Base-by-base conservation (phyloP, 371 early-diverging fungal species). In the Syncephalis fuscata region DNA sequence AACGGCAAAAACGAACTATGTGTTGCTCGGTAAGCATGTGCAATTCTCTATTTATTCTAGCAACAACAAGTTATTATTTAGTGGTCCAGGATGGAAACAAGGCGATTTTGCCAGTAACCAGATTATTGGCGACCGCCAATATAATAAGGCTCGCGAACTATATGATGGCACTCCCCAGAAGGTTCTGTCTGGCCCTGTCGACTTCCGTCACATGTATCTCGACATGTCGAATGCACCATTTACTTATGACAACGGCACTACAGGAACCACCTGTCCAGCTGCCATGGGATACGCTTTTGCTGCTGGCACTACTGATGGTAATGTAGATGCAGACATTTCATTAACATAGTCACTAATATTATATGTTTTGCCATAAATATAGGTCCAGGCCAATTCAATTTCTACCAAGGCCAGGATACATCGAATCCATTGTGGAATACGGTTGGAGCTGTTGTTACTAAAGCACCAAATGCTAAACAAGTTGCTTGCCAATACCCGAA, bases 301-400 rank as follows among this genome's bases (percentile, higher is more conserved):
- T 47, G 75, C 76, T 37, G 80, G 78, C 43, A 80, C 80, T 15
- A 78, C 76, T 0, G 80, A 80, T 61, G 71, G 36, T 41, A 41
- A 32, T n/a, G n/a, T 41, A 21, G 19, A 5, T 41, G 16, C 4
- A 7, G 10, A 21, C 32, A 16, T 32, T 23, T 22, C 14, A 14
- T 24, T 40, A 27, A 23, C 10, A 38, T 15, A 7, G 32, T 32
- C 7, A 7, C 32, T 9, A 7, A 27, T 15, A 20, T 40, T 14
- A 11, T 48, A 26, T 16, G 26, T 38, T 26, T 46, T 41, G 8
- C 15, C n/a, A n/a, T 21, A 8, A n/a, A n/a, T 15, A 16, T 21
- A 41, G 41, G 63, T 2, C 63, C 63, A 23, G 65, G 60, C 1
- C n/a, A 56, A 5, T 43, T 48, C 39, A 59, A 61, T 5, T 63